These are phyloP conservation scores for Tolypocladium sp. DNA, from an alignment of 2,329 filamentous ascomycete species.

Conservation along the genomic window DNA sequence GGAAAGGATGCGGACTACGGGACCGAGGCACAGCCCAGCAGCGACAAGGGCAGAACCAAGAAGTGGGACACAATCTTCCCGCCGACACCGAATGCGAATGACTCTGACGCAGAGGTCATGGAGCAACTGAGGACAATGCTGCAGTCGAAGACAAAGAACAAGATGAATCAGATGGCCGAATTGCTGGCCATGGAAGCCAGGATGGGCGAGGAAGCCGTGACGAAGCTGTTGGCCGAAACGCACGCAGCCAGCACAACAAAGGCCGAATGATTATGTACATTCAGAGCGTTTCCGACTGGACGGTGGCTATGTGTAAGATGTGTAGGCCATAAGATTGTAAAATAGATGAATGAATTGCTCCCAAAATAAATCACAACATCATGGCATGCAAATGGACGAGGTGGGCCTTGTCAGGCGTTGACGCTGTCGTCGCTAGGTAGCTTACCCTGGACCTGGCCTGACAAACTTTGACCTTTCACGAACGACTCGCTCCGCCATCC, in stretches of 20 bases:
- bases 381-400: neutral
- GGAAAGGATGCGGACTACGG: constrained; percentile 67
- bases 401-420: neutral
- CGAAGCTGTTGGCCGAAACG: constrained; percentile 10
- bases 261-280: neutral
- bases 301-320: neutral
- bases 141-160: constrained; percentile 12
- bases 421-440: neutral
- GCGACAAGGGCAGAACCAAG: constrained; percentile 20
- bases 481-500: neutral
- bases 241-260: constrained; percentile 3
- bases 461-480: constrained; percentile 2
- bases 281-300: too few relatives aligned
- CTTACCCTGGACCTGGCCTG: neutral
- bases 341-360: neutral
- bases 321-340: neutral
- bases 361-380: neutral
- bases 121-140: constrained; percentile 8
- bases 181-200: constrained; percentile 19
- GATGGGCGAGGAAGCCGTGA: constrained; percentile 13
- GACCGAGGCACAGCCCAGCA: constrained; percentile 12
- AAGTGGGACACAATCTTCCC: constrained; percentile 42
- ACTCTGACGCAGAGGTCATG: constrained; percentile 13
- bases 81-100: constrained; percentile 20
- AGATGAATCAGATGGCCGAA: constrained; percentile 16